phyloP scores from a whole-genome alignment of 768 basidiomycete species.

The Collybia nuda region DNA sequence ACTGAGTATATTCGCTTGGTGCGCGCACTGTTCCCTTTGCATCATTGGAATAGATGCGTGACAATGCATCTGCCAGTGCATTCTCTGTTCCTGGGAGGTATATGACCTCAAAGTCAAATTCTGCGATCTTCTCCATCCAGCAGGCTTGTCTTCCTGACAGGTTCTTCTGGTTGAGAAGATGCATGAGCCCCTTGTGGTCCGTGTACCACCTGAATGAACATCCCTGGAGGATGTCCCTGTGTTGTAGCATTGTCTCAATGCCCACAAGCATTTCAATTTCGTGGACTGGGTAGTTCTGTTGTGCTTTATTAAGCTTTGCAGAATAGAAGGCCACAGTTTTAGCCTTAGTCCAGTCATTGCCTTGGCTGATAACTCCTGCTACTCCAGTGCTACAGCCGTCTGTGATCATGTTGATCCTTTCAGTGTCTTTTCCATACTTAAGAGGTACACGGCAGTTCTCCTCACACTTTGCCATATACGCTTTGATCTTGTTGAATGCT shows the following conservation, averaged over 20 bases:
- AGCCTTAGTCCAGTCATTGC: not conserved
- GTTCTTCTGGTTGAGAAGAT: not conserved
- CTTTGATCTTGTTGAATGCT: no score
- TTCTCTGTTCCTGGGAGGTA: constrained; percentile 30
- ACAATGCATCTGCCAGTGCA: constrained; percentile 11
- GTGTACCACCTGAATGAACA: not conserved
- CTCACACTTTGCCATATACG: no score
- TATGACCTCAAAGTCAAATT: constrained; percentile 29
- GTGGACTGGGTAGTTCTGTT: not conserved
- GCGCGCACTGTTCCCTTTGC: not conserved
- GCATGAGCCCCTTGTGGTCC: not conserved
- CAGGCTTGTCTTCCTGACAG: constrained; percentile 20
- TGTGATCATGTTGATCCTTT: not conserved
- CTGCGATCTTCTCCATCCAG: constrained; percentile 31
- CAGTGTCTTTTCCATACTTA: not conserved
- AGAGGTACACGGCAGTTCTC: not conserved
- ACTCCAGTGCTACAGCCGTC: not conserved
- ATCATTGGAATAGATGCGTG: not conserved
- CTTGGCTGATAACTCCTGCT: not conserved
- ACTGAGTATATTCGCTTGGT: no score
- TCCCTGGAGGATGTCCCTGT: not conserved
- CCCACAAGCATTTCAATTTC: not conserved
- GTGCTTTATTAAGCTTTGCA: not conserved
- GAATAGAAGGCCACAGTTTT: not conserved
- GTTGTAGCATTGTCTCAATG: not conserved